A percentile compares a stretch with the other conserved stretches of the same genome.
These are phyloP conservation scores for Plenodomus biglobosus DNA, from an alignment of 2,329 filamentous ascomycete genomes.

Conservation along the genomic window DNA sequence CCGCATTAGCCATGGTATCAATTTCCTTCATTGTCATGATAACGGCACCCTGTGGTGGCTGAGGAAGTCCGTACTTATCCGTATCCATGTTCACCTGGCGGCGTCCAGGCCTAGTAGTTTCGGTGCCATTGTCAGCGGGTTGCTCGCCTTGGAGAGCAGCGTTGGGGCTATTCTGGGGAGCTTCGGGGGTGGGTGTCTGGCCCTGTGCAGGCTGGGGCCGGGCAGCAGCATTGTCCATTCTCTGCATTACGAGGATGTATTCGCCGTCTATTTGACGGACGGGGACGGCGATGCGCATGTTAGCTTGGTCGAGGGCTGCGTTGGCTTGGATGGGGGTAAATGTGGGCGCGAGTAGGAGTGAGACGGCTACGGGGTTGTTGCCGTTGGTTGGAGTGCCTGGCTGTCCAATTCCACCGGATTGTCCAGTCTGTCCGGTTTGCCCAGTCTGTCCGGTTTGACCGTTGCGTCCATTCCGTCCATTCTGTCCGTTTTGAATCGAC, in stretches of 20 bases:
- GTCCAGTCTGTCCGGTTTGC: neutral
- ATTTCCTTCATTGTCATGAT: slow-evolving; percentile 41
- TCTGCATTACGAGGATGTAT: slow-evolving; percentile 41
- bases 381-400: slow-evolving; percentile 29
- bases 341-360: slow-evolving; percentile 40
- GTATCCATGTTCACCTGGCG: slow-evolving; percentile 16
- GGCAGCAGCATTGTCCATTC: slow-evolving; percentile 12
- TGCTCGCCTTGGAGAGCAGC: slow-evolving; percentile 5
- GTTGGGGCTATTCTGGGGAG: neutral
- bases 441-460: neutral
- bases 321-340: slow-evolving; percentile 41
- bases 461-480: neutral
- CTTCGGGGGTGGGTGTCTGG: slow-evolving; percentile 7
- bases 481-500: neutral
- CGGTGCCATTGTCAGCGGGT: slow-evolving; percentile 15
- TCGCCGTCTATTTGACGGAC: slow-evolving; percentile 42
- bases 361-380: slow-evolving; percentile 39
- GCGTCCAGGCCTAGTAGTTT: slow-evolving; percentile 20
- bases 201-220: slow-evolving; percentile 11
- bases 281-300: slow-evolving; percentile 42
- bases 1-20: slow-evolving; percentile 33
- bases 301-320: slow-evolving; percentile 39
- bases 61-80: slow-evolving; percentile 23
- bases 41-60: slow-evolving; percentile 29
- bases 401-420: neutral